Evolutionary conservation across 495 filamentous ascomycete genomes (phyloP), one percentile per base, ranked within the genome.

Genomic region (Aspergillus biplanus): DNA sequence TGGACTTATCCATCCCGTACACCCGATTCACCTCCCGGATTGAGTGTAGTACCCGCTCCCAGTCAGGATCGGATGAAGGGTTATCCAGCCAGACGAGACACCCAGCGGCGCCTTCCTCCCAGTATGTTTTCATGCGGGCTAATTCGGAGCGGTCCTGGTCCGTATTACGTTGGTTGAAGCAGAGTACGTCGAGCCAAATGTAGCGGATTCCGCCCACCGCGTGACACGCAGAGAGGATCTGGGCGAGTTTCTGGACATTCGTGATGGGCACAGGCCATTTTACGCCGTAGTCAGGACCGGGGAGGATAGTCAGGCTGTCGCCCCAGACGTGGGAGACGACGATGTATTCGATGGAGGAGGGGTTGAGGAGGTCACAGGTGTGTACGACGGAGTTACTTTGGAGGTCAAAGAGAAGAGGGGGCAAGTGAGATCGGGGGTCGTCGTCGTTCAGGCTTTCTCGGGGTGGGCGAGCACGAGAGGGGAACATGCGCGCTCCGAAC

Each of bases 21-120:
- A 58, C 16, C n/a, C 37, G 35, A 15, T 58, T 58, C 6, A 47
- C 27, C 18, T 27, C 55, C 16, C n/a, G 6, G 16, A 58, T 21
- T n/a, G 35, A 12, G 13, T 32, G 12, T n/a, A 58, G 55, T 5
- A 58, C 39, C 16, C 13, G 35, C 5, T 31, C 4, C 37, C 55
- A 44, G 7, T 27, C 3, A 11, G 9, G 12, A 27, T 58, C 55
- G n/a, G 13, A n/a, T 11, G 31, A 33, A 0, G 55, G n/a, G 27
- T 58, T 47, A 32, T 58, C 55, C n/a, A 58, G 16, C 55, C 35
- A 46, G 9, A 58, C 35, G 4, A 58, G 39, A 33, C 55, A 58
- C 11, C 55, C 55, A 5, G 55, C 27, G 4, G 55, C 27, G 9
- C 37, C 55, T 7, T 47, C 21, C 18, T 9, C 35, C 16, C 12